Conservation (phyloP, 192 early-diverging fungal species). For the Funneliformis mosseae region DNA sequence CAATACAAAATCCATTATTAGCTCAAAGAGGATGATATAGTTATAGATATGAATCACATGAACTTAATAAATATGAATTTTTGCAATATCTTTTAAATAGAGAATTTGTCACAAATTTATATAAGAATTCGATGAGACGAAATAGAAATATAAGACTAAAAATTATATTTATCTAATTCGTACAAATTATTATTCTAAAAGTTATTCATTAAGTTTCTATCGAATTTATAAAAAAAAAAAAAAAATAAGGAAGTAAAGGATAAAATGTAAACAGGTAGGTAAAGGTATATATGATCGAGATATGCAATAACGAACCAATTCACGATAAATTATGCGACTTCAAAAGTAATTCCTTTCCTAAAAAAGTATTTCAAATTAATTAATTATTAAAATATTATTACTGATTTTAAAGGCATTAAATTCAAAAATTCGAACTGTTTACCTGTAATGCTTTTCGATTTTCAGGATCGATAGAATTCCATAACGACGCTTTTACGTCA, state of each 20-base stretch:
- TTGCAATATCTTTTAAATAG: no score
- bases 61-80: no score
- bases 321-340: not conserved
- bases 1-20: no score
- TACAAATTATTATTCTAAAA: not conserved
- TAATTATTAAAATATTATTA: not conserved
- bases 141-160: no score
- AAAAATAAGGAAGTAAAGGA: not conserved
- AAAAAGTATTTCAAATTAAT: not conserved
- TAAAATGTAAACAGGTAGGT: not conserved
- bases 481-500: conserved; percentile 50
- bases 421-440: not conserved
- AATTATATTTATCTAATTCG: not conserved
- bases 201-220: not conserved
- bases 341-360: not conserved
- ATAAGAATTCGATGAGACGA: not conserved
- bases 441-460: conserved; percentile 53
- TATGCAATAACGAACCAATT: not conserved
- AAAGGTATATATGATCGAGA: no score
- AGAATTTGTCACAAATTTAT: not conserved
- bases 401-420: not conserved
- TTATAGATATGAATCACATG: no score
- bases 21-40: no score
- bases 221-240: not conserved
- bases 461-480: conserved; percentile 58